Evolutionary conservation across 139 green algal genomes (phyloP).

Genomic region (Yamagishiella unicocca): DNA sequence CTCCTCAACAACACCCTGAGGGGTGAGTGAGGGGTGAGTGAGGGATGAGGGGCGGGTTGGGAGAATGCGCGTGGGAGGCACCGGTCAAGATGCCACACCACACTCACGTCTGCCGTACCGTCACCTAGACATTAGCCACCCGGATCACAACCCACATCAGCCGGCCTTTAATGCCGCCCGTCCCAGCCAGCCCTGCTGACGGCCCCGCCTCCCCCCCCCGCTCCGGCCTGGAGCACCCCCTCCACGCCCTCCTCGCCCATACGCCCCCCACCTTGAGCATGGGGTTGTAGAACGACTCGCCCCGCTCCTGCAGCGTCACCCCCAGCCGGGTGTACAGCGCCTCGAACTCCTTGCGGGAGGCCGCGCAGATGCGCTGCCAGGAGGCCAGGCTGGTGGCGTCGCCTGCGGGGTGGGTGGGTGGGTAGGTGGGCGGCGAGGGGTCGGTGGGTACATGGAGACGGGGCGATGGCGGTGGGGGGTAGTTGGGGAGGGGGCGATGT

Average conservation of each 20-base stretch:
- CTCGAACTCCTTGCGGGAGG: conserved; percentile 91
- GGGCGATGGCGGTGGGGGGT: no score
- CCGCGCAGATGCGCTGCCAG: conserved; percentile 95
- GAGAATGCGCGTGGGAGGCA: neutral
- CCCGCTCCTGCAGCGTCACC: conserved; percentile 88
- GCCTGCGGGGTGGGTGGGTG: conserved; percentile 58
- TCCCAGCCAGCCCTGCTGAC: no score
- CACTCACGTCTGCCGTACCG: no score
- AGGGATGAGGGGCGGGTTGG: neutral
- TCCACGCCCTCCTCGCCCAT: neutral
- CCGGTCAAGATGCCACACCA: neutral
- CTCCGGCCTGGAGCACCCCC: no score
- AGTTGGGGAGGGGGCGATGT: no score
- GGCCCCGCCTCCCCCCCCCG: no score
- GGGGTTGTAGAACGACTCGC: conserved; percentile 98
- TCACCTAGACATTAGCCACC: no score
- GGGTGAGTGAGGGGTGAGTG: no score
- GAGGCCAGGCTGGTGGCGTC: conserved; percentile 75
- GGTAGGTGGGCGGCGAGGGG: neutral
- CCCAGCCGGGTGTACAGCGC: conserved; percentile 89
- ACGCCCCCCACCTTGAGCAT: conserved; percentile 70
- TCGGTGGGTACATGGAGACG: no score
- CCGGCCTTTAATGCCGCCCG: no score
- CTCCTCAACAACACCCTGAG: conserved; percentile 77
- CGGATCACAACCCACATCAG: no score